Percentiles rank a stretch among this genome's conserved stretches.
phyloP scores from a whole-genome alignment of 805 yeast species.

The Zygosaccharomyces kombuchaensis region DNA sequence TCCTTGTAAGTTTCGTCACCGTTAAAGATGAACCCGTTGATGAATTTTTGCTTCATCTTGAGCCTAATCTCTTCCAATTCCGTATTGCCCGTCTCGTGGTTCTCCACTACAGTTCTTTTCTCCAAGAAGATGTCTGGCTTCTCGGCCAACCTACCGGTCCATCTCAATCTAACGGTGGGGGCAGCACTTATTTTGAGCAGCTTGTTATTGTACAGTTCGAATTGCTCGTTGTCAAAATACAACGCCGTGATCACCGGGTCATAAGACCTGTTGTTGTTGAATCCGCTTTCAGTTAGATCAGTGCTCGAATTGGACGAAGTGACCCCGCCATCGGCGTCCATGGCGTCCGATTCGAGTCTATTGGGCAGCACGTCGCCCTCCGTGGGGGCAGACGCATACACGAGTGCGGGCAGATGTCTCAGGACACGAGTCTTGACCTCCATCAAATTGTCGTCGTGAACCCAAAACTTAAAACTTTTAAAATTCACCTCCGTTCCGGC shows the following conservation, averaged over 20 bases:
- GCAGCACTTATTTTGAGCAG: slow-evolving; percentile 62
- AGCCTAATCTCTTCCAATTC: slow-evolving; percentile 63
- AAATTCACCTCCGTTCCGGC: slow-evolving; percentile 32
- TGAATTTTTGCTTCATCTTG: slow-evolving; percentile 72
- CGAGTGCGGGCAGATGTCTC: slow-evolving; percentile 87
- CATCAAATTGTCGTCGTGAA: slow-evolving; percentile 95
- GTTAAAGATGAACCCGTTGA: slow-evolving; percentile 65
- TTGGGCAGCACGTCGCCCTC: slow-evolving; percentile 32
- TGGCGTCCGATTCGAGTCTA: slow-evolving; percentile 24
- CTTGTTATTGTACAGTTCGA: slow-evolving; percentile 83
- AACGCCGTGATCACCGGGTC: slow-evolving; percentile 85
- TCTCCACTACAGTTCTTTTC: slow-evolving; percentile 64
- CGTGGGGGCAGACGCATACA: slow-evolving; percentile 48
- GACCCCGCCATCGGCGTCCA: slow-evolving; percentile 26
- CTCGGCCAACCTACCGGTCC: slow-evolving; percentile 80
- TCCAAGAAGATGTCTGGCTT: slow-evolving; percentile 79
- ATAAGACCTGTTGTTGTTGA: slow-evolving; percentile 37
- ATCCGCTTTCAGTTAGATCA: slow-evolving; percentile 43
- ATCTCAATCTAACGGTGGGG: slow-evolving; percentile 78
- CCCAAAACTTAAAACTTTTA: slow-evolving; percentile 85
- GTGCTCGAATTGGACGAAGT: slow-evolving; percentile 40
- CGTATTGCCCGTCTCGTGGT: slow-evolving; percentile 40
- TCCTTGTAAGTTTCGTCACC: slow-evolving; percentile 41
- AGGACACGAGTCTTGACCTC: slow-evolving; percentile 94
- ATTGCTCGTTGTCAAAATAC: slow-evolving; percentile 79